phyloP scores from a whole-genome alignment of 306 rosid species.

The Heteromeles arbutifolia region DNA sequence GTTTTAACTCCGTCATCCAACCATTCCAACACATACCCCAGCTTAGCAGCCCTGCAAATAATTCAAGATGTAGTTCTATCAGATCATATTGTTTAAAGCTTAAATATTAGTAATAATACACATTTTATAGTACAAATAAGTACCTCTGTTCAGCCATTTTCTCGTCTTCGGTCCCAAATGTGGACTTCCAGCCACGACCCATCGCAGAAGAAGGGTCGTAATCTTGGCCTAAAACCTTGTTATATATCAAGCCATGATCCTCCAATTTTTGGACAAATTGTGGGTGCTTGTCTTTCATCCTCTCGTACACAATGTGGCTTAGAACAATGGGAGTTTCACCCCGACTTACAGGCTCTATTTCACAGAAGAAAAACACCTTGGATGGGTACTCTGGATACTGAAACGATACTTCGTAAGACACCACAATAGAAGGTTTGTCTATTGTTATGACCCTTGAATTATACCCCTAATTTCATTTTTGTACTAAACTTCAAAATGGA shows the following conservation, averaged over 20 bases:
- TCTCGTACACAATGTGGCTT: conserved; percentile 66
- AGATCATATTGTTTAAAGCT: too few relatives aligned
- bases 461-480: too few relatives aligned
- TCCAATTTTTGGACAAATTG: conserved; percentile 65
- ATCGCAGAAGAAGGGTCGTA: conserved; percentile 77
- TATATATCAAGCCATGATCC: conserved; percentile 64
- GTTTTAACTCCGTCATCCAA: conserved; percentile 66
- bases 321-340: conserved; percentile 91
- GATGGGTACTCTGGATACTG: conserved; percentile 74
- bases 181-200: conserved; percentile 94
- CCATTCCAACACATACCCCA: conserved; percentile 86
- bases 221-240: conserved; percentile 57
- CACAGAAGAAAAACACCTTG: conserved; percentile 76
- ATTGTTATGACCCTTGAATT: too few relatives aligned
- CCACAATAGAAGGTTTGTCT: too few relatives aligned
- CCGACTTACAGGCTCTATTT: conserved; percentile 56
- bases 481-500: too few relatives aligned
- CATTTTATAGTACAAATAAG: too few relatives aligned
- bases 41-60: conserved; percentile 53
- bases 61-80: background rate
- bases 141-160: conserved; percentile 69
- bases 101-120: too few relatives aligned
- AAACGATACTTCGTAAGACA: background rate
- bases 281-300: conserved; percentile 58
- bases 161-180: conserved; percentile 67